Base-by-base conservation (phyloP, 2,329 filamentous ascomycete genomes). In the Grosmannia serpens region DNA sequence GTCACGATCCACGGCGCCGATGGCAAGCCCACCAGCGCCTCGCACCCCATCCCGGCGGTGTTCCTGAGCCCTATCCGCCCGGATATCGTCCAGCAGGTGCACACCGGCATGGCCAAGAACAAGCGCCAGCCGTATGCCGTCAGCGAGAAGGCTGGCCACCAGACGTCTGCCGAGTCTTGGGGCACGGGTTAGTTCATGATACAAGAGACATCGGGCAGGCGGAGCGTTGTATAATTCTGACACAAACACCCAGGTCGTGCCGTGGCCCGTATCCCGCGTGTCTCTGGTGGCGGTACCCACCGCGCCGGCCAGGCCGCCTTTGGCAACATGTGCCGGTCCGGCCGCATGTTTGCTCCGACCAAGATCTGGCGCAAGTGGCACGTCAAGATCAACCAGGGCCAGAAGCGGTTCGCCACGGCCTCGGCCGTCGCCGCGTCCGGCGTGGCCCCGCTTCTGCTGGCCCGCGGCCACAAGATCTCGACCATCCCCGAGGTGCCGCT, bases 361-460 rank as follows among this genome's bases (percentile, higher is more conserved):
- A 99, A 99, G 88, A 88, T 96, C 82, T 99, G 94, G 95, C 86
- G 94, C 77, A 96, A 96, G 84, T 99, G 94, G 95, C 94, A 99
- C 85, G 85, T 96, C 84, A 97, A 97, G 91, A 85, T 99, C 86
- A 96, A 95, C 85, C 85, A 95, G 78, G 88, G 88, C 78, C 94
- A 99, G 86, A 96, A 94, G 89, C 94, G 94, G 72, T 99, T 96
- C 77, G 94, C 94, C 78, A 95, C 91, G 72, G 90, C 90, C 75
- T 99, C 94, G 71, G 94, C 94, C 73, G 84, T 99, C 71, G 94
- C 94, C 78, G 94, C 94, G 70, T 96, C 94, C 67, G 92, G 92
- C 70, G 91, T 91, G 73, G 87, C 91, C 71, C 88, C 94, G 71
- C 91, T 99, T 69, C 87, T 99, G 70, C 83, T 96, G 74, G 94